These are phyloP conservation scores for Fusarium drepaniforme DNA, from an alignment of 2,329 filamentous ascomycete species.

Conservation along the genomic window DNA sequence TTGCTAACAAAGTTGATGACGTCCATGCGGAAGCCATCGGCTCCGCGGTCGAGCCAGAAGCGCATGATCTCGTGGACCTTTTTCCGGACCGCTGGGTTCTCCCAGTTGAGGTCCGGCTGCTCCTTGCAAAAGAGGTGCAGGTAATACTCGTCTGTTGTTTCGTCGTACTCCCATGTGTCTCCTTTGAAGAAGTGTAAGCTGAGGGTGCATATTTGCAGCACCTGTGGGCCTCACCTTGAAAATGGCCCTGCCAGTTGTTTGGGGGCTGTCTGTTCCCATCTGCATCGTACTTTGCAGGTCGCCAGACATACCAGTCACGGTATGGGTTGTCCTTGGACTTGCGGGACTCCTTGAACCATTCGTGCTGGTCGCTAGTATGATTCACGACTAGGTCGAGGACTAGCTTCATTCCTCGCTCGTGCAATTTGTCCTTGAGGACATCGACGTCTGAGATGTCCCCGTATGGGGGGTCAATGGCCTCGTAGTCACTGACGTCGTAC, in stretches of 20 bases:
- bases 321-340: constrained; percentile 66
- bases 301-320: constrained; percentile 76
- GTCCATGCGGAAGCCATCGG: constrained; percentile 75
- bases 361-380: constrained; percentile 71
- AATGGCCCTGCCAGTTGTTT: constrained; percentile 66
- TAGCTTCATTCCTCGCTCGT: constrained; percentile 74
- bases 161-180: constrained; percentile 63
- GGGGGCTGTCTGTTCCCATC: constrained; percentile 71
- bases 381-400: constrained; percentile 82
- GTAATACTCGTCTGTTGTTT: constrained; percentile 65
- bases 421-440: constrained; percentile 68
- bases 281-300: constrained; percentile 65
- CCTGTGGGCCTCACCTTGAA: constrained; percentile 46
- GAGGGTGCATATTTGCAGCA: background rate
- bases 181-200: constrained; percentile 45
- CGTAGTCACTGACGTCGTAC: constrained; percentile 79
- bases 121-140: constrained; percentile 77
- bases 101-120: constrained; percentile 85
- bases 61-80: constrained; percentile 77
- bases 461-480: constrained; percentile 73
- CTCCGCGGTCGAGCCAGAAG: constrained; percentile 80
- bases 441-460: constrained; percentile 78
- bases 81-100: constrained; percentile 72
- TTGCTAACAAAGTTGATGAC: constrained; percentile 78
- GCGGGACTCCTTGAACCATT: constrained; percentile 69